phyloP scores from a whole-genome alignment of 257 asterid species.

The Thymus quinquecostatus region DNA sequence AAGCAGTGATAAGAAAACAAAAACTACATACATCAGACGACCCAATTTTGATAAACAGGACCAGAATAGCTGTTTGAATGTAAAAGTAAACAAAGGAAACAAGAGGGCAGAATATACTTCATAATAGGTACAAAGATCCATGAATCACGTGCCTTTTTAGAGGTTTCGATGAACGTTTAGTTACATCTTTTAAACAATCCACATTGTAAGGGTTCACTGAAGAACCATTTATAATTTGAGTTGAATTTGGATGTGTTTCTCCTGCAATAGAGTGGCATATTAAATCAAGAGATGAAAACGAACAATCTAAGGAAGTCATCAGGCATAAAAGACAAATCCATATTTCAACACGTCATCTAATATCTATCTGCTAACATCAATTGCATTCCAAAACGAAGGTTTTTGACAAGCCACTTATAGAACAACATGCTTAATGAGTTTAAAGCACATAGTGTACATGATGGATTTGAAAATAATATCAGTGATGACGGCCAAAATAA shows the following conservation, averaged over 20 bases:
- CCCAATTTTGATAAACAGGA: slow-evolving; percentile 10
- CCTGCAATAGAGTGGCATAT: slow-evolving; percentile 41
- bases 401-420: slow-evolving; percentile 27
- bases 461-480: background rate
- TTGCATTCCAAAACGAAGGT: slow-evolving; percentile 21
- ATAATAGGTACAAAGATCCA: slow-evolving; percentile 25
- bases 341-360: slow-evolving; percentile 15
- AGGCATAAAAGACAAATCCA: slow-evolving; percentile 17
- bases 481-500: slow-evolving; percentile 7
- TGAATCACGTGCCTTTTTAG: slow-evolving; percentile 44
- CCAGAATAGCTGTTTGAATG: background rate
- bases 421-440: slow-evolving; percentile 22
- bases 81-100: slow-evolving; percentile 22
- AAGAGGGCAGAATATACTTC: slow-evolving; percentile 30
- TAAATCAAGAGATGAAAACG: slow-evolving; percentile 25
- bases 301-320: slow-evolving; percentile 15
- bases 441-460: slow-evolving; percentile 11
- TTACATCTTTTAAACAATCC: slow-evolving; percentile 46
- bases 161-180: slow-evolving; percentile 46
- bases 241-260: slow-evolving; percentile 37
- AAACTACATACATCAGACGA: background rate
- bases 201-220: slow-evolving; percentile 42
- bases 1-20: no score
- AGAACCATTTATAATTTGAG: slow-evolving; percentile 42
- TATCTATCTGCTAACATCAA: slow-evolving; percentile 5